Evolutionary conservation across 2,329 filamentous ascomycete genomes (phyloP).

Genomic region (Penicillium sp.): DNA sequence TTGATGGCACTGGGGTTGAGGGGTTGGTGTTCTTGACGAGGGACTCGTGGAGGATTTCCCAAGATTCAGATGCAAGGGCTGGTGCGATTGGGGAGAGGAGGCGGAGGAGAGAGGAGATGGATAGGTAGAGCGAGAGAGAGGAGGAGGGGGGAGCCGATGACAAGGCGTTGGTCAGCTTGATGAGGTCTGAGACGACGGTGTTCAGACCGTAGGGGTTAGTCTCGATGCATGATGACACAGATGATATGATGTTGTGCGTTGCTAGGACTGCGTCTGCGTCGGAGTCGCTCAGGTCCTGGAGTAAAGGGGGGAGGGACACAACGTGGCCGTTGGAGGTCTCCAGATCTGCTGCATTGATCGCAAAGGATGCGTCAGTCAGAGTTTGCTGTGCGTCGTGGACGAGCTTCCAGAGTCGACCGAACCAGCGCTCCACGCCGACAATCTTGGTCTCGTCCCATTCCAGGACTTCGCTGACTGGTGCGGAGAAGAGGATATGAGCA

Average conservation of each 20-base stretch:
- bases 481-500: conserved; percentile 88
- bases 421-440: conserved; percentile 79
- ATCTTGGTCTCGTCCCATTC: conserved; percentile 90
- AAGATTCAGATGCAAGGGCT: conserved; percentile 81
- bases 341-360: conserved; percentile 31
- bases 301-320: conserved; percentile 34
- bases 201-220: conserved; percentile 78
- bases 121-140: conserved; percentile 51
- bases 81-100: conserved; percentile 82
- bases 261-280: conserved; percentile 64
- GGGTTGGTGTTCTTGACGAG: conserved; percentile 24
- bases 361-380: conserved; percentile 32
- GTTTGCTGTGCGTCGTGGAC: conserved; percentile 49
- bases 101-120: conserved; percentile 64
- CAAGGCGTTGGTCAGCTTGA: conserved; percentile 76
- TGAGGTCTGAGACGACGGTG: conserved; percentile 82
- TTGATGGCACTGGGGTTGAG: conserved; percentile 34
- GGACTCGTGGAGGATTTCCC: conserved; percentile 62
- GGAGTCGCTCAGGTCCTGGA: conserved; percentile 41
- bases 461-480: conserved; percentile 80
- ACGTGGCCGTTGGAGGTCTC: conserved; percentile 29
- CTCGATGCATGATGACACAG: conserved; percentile 71
- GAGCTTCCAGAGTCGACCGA: conserved; percentile 69
- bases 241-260: conserved; percentile 70
- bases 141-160: conserved; percentile 53